These are phyloP conservation scores for Stagonosporopsis chrysanthemi DNA, from an alignment of 2,329 filamentous ascomycete genomes.

Conservation along the genomic window DNA sequence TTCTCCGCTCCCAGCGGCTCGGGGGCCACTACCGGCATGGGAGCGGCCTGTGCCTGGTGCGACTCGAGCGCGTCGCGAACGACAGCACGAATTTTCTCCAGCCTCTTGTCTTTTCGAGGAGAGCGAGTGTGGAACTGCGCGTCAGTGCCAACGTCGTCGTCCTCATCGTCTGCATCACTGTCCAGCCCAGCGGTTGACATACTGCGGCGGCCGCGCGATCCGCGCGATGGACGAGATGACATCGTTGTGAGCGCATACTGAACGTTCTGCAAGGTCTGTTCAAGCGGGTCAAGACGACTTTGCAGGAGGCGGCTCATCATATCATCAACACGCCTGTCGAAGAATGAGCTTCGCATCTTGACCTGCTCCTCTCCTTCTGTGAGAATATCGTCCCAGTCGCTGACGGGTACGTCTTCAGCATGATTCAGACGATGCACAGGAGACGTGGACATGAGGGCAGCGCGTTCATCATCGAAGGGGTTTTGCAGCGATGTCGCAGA, in stretches of 20 bases:
- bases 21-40: constrained; percentile 36
- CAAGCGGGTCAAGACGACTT: constrained; percentile 78
- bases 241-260: constrained; percentile 71
- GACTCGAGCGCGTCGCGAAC: constrained; percentile 69
- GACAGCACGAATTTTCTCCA: constrained; percentile 75
- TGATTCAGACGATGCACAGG: constrained; percentile 70
- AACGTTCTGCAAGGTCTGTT: constrained; percentile 78
- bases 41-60: constrained; percentile 48
- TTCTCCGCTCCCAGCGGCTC: constrained; percentile 67
- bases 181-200: constrained; percentile 72
- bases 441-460: constrained; percentile 62
- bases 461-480: constrained; percentile 69
- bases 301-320: constrained; percentile 81
- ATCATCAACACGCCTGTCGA: constrained; percentile 88
- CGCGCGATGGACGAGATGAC: constrained; percentile 59
- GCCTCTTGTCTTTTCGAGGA: constrained; percentile 76
- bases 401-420: constrained; percentile 71
- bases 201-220: constrained; percentile 67
- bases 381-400: constrained; percentile 94
- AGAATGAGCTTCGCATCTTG: constrained; percentile 82
- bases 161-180: constrained; percentile 94
- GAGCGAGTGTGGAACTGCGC: constrained; percentile 73
- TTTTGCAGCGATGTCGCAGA: constrained; percentile 55
- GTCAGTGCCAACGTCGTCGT: constrained; percentile 69
- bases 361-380: constrained; percentile 80